Percentiles rank a stretch among this genome's conserved stretches.
Conservation (phyloP, 208 protist genomes). For the Wallacemonas sp. region DNA sequence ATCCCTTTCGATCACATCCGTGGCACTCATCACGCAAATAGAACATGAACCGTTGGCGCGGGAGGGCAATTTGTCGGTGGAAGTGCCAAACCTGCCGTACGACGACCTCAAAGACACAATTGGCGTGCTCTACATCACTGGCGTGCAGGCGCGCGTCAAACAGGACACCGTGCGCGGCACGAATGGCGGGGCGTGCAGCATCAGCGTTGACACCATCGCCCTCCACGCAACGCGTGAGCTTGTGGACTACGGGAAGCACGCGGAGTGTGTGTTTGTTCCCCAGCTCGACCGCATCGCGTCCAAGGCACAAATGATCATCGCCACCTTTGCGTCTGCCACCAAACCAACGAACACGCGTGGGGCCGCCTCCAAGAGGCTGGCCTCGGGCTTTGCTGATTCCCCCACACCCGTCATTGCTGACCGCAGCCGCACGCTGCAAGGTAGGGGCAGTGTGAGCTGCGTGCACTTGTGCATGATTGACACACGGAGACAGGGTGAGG, state of each 20-base stretch:
- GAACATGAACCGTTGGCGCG: conserved; percentile 75
- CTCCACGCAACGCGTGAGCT: conserved; percentile 69
- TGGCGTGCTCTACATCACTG: conserved; percentile 51
- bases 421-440: conserved; percentile 54
- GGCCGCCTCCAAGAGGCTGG: background rate
- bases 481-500: conserved; percentile 37
- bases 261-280: background rate
- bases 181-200: conserved; percentile 60
- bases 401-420: conserved; percentile 19
- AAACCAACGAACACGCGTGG: too few species aligned
- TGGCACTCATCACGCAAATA: conserved; percentile 73
- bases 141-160: conserved; percentile 46
- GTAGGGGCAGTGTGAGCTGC: conserved; percentile 39
- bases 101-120: conserved; percentile 64
- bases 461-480: conserved; percentile 52
- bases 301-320: too few species aligned
- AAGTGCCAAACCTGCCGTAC: conserved; percentile 56
- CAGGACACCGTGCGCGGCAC: conserved; percentile 50
- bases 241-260: conserved; percentile 44
- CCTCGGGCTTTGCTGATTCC: background rate
- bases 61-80: conserved; percentile 55
- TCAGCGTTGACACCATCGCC: conserved; percentile 47
- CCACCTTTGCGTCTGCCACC: background rate
- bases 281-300: conserved; percentile 23
- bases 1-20: conserved; percentile 58